Conservation (phyloP, 306 rosid species). For the Lotus japonicus region DNA sequence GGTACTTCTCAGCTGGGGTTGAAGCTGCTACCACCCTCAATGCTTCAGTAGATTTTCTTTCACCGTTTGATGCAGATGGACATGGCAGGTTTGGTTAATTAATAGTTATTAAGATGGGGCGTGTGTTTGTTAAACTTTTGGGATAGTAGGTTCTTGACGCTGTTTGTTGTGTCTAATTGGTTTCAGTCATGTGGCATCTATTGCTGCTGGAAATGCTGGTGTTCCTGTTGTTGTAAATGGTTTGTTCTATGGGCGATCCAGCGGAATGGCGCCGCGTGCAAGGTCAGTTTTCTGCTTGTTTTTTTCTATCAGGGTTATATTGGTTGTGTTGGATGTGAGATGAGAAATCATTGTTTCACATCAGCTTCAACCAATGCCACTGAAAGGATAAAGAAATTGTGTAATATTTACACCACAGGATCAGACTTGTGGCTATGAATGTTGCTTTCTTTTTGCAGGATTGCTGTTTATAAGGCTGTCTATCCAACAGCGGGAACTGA, state of each 20-base stretch:
- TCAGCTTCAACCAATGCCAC: no score
- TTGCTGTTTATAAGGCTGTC: constrained; percentile 78
- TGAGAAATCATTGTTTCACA: no score
- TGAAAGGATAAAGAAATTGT: no score
- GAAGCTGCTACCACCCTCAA: constrained; percentile 47
- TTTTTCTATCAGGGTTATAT: no score
- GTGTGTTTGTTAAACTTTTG: no score
- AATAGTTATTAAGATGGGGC: neutral
- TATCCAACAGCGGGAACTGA: constrained; percentile 63
- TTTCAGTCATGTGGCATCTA: constrained; percentile 78
- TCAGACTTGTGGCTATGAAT: no score
- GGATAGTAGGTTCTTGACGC: no score
- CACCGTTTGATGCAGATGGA: constrained; percentile 80
- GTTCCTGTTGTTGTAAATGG: constrained; percentile 70
- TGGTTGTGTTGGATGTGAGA: no score
- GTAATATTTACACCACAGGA: neutral
- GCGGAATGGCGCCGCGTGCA: constrained; percentile 89
- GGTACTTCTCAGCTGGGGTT: constrained; percentile 81
- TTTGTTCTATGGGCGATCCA: constrained; percentile 60
- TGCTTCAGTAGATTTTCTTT: constrained; percentile 67
- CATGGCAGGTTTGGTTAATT: constrained; percentile 67
- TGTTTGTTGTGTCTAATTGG: constrained; percentile 6
- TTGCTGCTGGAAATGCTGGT: constrained; percentile 78
- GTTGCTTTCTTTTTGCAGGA: constrained; percentile 39
- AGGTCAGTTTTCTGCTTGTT: constrained; percentile 34